A percentile compares a stretch with the other conserved stretches of the same genome.
phyloP scores from a whole-genome alignment of 148 eudicot genomes.

The Cornus suecica region DNA sequence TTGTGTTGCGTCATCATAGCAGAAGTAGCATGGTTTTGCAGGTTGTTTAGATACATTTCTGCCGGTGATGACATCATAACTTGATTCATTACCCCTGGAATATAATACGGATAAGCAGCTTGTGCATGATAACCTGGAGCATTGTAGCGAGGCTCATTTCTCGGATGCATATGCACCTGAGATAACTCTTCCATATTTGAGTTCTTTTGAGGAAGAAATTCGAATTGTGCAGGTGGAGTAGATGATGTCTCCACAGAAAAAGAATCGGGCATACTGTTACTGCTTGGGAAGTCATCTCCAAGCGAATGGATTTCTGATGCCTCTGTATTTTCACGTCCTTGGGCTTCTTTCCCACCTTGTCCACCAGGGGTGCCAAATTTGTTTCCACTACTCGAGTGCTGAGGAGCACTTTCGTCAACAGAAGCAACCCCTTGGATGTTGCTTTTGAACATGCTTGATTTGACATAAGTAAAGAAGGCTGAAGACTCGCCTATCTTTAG shows the following conservation, averaged over 20 bases:
- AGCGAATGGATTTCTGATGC: slow-evolving; percentile 39
- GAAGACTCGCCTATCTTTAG: slow-evolving; percentile 93
- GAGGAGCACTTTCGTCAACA: slow-evolving; percentile 30
- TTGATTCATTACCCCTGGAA: slow-evolving; percentile 76
- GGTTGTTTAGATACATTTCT: slow-evolving; percentile 44
- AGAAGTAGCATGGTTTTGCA: slow-evolving; percentile 35
- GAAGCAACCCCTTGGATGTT: slow-evolving; percentile 29
- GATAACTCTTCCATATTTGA: slow-evolving; percentile 51
- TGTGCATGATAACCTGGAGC: slow-evolving; percentile 41
- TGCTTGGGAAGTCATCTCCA: slow-evolving; percentile 57
- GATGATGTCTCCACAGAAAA: slow-evolving; percentile 62
- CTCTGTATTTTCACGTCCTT: slow-evolving; percentile 28
- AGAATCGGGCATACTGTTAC: slow-evolving; percentile 60
- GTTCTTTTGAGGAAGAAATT: slow-evolving; percentile 36
- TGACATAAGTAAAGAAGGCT: slow-evolving; percentile 89
- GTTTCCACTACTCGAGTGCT: slow-evolving; percentile 27
- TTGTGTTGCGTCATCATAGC: slow-evolving; percentile 50
- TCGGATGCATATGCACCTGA: slow-evolving; percentile 41
- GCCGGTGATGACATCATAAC: slow-evolving; percentile 47
- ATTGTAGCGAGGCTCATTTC: slow-evolving; percentile 48
- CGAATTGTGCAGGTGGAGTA: slow-evolving; percentile 52
- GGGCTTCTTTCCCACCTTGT: slow-evolving; percentile 26
- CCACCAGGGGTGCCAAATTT: slow-evolving; percentile 12
- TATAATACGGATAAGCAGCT: slow-evolving; percentile 62
- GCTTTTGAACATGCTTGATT: slow-evolving; percentile 52